Evolutionary conservation across 1,284 basidiomycete species (phyloP).

Genomic region (Cutaneotrichosporon cavernicola): DNA sequence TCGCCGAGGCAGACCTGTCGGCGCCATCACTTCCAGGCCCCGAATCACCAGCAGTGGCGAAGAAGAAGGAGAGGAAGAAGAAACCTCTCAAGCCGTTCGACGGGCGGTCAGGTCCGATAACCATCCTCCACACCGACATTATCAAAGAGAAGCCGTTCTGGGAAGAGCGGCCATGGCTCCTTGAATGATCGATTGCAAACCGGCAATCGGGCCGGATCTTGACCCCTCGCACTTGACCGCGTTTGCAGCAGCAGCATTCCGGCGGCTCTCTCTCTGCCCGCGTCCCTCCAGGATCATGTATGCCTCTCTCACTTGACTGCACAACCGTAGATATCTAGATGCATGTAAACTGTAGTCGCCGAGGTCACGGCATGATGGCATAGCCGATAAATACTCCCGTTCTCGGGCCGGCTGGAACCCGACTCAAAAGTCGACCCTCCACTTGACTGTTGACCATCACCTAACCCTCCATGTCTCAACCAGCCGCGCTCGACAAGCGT

Average conservation of each 20-base stretch:
- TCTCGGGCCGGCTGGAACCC: constrained; percentile 9
- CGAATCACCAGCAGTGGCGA: not conserved
- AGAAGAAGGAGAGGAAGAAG: constrained; percentile 11
- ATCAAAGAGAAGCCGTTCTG: constrained; percentile 75
- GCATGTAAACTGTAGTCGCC: not conserved
- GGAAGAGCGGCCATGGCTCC: constrained; percentile 56
- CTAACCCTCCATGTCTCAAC: not conserved
- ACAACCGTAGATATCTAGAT: not conserved
- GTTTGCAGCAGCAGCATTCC: not conserved
- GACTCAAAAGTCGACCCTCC: not conserved
- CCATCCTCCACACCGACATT: constrained; percentile 73
- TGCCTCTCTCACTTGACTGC: not conserved
- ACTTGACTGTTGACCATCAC: not conserved
- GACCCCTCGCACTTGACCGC: not conserved
- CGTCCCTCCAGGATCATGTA: not conserved
- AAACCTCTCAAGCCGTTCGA: constrained; percentile 45
- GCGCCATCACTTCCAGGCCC: not conserved
- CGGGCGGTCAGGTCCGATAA: constrained; percentile 55
- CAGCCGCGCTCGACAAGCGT: not conserved
- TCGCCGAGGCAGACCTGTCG: not conserved
- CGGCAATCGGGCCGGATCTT: constrained; percentile 7
- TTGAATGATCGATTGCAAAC: constrained; percentile 24
- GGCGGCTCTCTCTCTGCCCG: not conserved
- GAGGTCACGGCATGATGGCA: not conserved
- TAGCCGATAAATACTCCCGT: constrained; percentile 8